phyloP scores from a whole-genome alignment of 192 early-diverging fungal genomes.

The Rhizophlyctis rosea region DNA sequence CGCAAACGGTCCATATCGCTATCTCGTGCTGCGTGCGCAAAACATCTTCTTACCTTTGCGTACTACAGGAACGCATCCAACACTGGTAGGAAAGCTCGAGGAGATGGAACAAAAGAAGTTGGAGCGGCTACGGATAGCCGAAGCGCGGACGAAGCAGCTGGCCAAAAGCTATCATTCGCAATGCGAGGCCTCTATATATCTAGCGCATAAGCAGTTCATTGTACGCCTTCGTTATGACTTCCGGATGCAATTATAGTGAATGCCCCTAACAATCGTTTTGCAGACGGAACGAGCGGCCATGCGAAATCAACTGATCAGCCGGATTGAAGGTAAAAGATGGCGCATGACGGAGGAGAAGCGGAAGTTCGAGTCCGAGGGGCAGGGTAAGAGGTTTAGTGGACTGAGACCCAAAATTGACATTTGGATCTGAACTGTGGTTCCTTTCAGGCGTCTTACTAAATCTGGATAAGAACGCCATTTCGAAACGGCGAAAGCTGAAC shows the following conservation, averaged over 20 bases:
- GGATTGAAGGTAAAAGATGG: constrained; percentile 24
- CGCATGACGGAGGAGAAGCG: constrained; percentile 22
- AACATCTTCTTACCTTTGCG: not conserved
- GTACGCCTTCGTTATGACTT: constrained; percentile 6
- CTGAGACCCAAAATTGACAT: too few relatives aligned
- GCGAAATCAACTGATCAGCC: constrained; percentile 13
- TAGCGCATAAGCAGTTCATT: constrained; percentile 22
- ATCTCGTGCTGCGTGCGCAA: not conserved
- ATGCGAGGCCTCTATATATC: constrained; percentile 17
- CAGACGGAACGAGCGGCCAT: constrained; percentile 16
- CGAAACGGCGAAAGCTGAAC: constrained; percentile 15
- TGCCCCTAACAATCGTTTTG: too few relatives aligned
- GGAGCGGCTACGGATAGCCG: constrained; percentile 8
- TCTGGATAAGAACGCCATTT: constrained; percentile 6
- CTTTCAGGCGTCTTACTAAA: too few relatives aligned
- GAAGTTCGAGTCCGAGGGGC: constrained; percentile 1
- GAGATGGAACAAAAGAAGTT: constrained; percentile 16
- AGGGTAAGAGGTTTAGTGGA: too few relatives aligned
- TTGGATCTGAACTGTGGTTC: too few relatives aligned
- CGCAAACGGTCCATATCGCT: constrained; percentile 6
- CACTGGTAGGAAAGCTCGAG: constrained; percentile 13
- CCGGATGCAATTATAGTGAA: too few relatives aligned
- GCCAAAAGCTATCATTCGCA: constrained; percentile 9
- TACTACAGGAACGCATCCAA: not conserved
- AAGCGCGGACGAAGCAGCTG: constrained; percentile 12